These are phyloP conservation scores for Thielaviopsis punctulata DNA, from an alignment of 2,329 filamentous ascomycete genomes.

Conservation along the genomic window DNA sequence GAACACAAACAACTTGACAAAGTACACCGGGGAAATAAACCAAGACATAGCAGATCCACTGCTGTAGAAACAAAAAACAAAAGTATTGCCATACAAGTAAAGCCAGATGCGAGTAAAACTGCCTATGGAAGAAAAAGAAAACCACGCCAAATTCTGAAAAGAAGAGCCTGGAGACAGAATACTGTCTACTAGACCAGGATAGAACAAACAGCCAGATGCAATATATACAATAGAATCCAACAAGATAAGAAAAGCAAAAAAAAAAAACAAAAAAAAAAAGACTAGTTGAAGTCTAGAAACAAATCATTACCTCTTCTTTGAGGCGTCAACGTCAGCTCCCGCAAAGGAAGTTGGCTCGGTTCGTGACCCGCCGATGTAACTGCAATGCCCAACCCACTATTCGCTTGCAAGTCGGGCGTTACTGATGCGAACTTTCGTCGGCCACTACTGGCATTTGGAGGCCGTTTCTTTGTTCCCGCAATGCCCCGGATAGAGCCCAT, in stretches of 20 bases:
- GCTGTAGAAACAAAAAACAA: background rate
- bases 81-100: background rate
- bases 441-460: background rate
- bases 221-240: background rate
- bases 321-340: slow-evolving; percentile 52
- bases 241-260: slow-evolving; percentile 1
- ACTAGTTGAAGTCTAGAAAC: slow-evolving; percentile 36
- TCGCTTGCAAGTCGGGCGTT: too few species aligned
- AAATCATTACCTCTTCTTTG: slow-evolving; percentile 49
- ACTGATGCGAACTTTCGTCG: background rate
- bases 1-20: background rate
- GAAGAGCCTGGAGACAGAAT: background rate
- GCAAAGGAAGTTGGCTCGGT: slow-evolving; percentile 24
- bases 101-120: background rate
- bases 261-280: background rate
- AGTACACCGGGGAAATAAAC: too few species aligned
- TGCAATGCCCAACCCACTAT: too few species aligned
- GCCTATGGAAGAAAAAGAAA: background rate
- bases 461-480: background rate
- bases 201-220: background rate
- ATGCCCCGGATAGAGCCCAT: background rate
- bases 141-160: background rate
- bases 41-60: background rate
- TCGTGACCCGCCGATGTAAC: background rate
- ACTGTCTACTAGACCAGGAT: background rate